These are phyloP conservation scores for Mucor mucedo DNA, from an alignment of 371 early-diverging fungal genomes.

Conservation along the genomic window DNA sequence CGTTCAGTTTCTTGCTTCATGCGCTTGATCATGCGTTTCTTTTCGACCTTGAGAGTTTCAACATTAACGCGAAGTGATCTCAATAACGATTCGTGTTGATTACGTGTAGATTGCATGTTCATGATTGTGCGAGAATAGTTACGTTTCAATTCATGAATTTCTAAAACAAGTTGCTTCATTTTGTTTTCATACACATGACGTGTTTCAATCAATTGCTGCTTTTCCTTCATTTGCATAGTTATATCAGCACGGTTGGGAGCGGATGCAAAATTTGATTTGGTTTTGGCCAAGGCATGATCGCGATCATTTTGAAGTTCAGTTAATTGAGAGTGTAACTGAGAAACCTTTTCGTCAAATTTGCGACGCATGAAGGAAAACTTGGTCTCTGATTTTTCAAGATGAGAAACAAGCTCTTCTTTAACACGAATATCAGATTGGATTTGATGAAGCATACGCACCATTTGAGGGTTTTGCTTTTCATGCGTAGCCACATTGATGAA, in stretches of 20 bases:
- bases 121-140: constrained; percentile 64
- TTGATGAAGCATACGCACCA: constrained; percentile 64
- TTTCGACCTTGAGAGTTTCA: constrained; percentile 75
- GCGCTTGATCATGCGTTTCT: constrained; percentile 79
- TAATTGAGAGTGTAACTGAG: constrained; percentile 61
- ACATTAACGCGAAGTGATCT: constrained; percentile 60
- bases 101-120: constrained; percentile 60
- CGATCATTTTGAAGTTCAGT: constrained; percentile 68
- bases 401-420: constrained; percentile 65
- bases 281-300: constrained; percentile 62
- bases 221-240: constrained; percentile 38
- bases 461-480: constrained; percentile 41
- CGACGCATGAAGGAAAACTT: constrained; percentile 64
- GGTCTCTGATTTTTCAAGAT: constrained; percentile 63
- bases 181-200: constrained; percentile 72
- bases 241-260: constrained; percentile 31
- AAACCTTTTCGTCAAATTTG: constrained; percentile 76
- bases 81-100: constrained; percentile 58
- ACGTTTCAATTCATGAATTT: constrained; percentile 72
- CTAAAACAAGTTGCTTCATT: constrained; percentile 68
- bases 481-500: not conserved
- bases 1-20: constrained; percentile 78
- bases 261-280: constrained; percentile 38
- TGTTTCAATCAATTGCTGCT: constrained; percentile 51
- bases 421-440: constrained; percentile 76